Evolutionary conservation across 306 rosid species (phyloP).

Genomic region (Abrus precatorius): DNA sequence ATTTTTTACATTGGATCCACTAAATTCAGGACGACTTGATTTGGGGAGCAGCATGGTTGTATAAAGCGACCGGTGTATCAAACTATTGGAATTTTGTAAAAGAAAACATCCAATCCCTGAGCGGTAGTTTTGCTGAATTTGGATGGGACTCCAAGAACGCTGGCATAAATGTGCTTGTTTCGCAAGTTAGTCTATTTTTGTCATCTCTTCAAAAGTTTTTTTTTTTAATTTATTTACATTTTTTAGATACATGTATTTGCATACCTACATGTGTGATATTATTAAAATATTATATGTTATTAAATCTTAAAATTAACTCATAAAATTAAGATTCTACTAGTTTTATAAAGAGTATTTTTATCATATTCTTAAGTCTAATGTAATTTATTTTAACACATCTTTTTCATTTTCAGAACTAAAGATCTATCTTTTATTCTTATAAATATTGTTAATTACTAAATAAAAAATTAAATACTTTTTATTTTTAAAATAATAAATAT

Average conservation of each 20-base stretch:
- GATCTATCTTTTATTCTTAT: too few species aligned
- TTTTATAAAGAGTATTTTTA: too few species aligned
- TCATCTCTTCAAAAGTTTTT: not conserved
- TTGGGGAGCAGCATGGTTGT: constrained; percentile 70
- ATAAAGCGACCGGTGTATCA: constrained; percentile 41
- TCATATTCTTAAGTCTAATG: too few species aligned
- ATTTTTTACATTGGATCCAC: not conserved
- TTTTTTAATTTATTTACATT: not conserved
- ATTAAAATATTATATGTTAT: too few species aligned
- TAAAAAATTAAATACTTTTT: too few species aligned
- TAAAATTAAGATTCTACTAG: too few species aligned
- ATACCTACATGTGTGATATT: too few species aligned
- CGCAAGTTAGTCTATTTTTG: constrained; percentile 39
- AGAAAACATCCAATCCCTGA: constrained; percentile 27
- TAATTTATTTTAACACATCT: too few species aligned
- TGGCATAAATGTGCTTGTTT: constrained; percentile 66
- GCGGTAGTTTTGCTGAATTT: constrained; percentile 41
- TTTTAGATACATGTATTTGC: not conserved
- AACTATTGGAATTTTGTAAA: constrained; percentile 50
- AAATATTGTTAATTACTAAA: too few species aligned
- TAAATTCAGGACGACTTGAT: constrained; percentile 60
- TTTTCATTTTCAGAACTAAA: too few species aligned
- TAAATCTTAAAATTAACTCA: too few species aligned
- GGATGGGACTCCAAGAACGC: constrained; percentile 68
- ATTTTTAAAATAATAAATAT: too few species aligned